Evolutionary conservation across 108 stramenopile genomes (phyloP), one percentile per base, ranked within the genome.

Genomic region (Mayamaea pseudoterrestris): DNA sequence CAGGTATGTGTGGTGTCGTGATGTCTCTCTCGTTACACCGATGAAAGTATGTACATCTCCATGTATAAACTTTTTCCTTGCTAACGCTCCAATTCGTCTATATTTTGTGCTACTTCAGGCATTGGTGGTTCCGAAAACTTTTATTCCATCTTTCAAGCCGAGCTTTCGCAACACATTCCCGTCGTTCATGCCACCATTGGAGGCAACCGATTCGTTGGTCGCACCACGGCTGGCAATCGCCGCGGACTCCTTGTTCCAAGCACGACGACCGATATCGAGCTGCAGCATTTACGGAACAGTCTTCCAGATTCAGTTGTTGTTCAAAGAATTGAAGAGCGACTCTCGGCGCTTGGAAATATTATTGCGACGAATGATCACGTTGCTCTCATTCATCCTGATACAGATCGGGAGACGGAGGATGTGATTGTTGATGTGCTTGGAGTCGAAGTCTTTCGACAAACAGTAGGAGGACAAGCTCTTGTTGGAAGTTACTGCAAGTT

Each of bases 381-480:
- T 23, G 99, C 99, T 0, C 67, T 99, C 41, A 92, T 97, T 17
- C 99, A 99, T 80, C 94, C 99, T 16, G 99, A 99, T 66, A 73
- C 97, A 28, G 99, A 99, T 69, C 58, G 95, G 32, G 99, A 97
- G 67, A 99, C 99, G 42, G 99, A 99, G 66, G 99, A 99, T 56
- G 93, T 99, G 26, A 90, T 99, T 44, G 74, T 84, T 22, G 99
- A 99, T 70, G 96, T 98, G 0, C 71, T 99, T 35, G 97, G 96
- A 24, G 99, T 99, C 23, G 99, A 99, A 76, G 97, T 98, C 21
- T 99, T 99, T 70, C 83, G 97, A 46, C 96, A 98, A 63, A 98
- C 97, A 30, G 93, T 99, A 20, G 96, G 94, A 2, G 95, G 96
- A 29, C 97, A 99, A 69, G 96, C 99, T 5, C 54, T 99, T 40